These are phyloP conservation scores for Colletotrichum sansevieriae DNA, from an alignment of 2,329 filamentous ascomycete species.

Conservation along the genomic window DNA sequence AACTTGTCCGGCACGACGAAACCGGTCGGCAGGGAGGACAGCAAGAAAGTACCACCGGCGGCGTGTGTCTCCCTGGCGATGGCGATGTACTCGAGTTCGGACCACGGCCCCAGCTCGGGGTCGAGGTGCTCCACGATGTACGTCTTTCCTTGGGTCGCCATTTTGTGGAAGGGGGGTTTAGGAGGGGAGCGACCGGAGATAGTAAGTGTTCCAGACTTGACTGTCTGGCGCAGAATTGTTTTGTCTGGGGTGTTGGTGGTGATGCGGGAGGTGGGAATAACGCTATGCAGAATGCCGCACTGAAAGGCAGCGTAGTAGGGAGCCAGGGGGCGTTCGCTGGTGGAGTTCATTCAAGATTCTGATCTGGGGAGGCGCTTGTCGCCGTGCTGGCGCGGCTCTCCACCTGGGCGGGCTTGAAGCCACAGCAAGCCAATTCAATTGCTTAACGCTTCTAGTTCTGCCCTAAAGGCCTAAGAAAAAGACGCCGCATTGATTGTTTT, in stretches of 20 bases:
- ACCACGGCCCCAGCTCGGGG: constrained; percentile 94
- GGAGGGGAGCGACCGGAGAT: neutral
- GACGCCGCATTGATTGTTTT: constrained; percentile 2
- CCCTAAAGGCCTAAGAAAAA: constrained; percentile 17
- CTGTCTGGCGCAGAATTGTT: constrained; percentile 6
- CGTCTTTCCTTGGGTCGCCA: constrained; percentile 66
- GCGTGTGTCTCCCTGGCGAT: constrained; percentile 86
- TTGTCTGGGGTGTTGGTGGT: neutral
- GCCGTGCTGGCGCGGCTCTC: constrained; percentile 6
- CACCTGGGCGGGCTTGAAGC: neutral
- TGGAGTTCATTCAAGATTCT: constrained; percentile 18
- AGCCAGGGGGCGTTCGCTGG: constrained; percentile 14
- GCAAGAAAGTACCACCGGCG: constrained; percentile 77
- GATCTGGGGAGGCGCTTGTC: constrained; percentile 26
- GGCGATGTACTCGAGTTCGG: constrained; percentile 88
- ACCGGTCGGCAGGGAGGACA: constrained; percentile 81
- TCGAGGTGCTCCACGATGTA: constrained; percentile 98
- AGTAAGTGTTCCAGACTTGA: neutral
- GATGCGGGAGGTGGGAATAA: constrained; percentile 1
- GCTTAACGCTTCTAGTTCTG: constrained; percentile 18
- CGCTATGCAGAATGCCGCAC: neutral
- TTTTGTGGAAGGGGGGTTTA: neutral
- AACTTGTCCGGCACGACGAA: constrained; percentile 75
- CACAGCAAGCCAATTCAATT: neutral
- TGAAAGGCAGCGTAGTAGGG: constrained; percentile 33